Conservation (phyloP, 2,329 filamentous ascomycete species). For the Chalaropsis ovoidea region DNA sequence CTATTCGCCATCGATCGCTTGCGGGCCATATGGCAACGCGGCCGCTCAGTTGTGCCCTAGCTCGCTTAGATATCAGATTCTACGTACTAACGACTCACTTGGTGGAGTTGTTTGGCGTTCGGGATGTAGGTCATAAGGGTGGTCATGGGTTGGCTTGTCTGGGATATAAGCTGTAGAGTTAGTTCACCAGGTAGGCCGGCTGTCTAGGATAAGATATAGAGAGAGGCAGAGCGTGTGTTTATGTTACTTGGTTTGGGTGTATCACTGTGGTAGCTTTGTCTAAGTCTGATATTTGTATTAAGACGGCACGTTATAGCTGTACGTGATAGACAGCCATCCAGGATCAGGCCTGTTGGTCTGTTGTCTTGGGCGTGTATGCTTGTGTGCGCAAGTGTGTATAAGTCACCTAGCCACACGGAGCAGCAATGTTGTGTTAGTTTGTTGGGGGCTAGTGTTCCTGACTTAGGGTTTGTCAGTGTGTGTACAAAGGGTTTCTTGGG, state of each 20-base stretch:
- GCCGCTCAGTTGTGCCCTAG: background rate
- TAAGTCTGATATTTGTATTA: background rate
- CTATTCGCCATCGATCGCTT: background rate
- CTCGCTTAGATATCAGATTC: slow-evolving; percentile 8
- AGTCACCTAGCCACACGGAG: background rate
- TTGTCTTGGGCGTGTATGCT: too few relatives aligned
- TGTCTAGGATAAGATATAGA: background rate
- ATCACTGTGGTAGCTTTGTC: background rate
- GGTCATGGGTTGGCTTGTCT: background rate
- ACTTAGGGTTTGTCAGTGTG: too few relatives aligned
- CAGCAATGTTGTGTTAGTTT: background rate
- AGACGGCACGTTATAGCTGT: too few relatives aligned
- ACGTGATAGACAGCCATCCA: too few relatives aligned
- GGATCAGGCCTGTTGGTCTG: too few relatives aligned
- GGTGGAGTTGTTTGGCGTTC: background rate
- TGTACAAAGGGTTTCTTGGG: background rate
- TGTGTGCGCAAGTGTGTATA: too few relatives aligned
- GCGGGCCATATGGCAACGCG: background rate
- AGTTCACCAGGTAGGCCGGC: background rate
- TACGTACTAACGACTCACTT: background rate
- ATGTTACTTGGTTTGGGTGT: background rate
- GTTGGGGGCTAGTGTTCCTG: too few relatives aligned
- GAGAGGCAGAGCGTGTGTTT: too few relatives aligned
- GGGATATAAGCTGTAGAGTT: background rate
- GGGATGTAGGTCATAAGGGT: background rate